A percentile compares a stretch with the other conserved stretches of the same genome.
Conservation (phyloP, 75 land plant genomes). For the Chamaecyparis obtusa region DNA sequence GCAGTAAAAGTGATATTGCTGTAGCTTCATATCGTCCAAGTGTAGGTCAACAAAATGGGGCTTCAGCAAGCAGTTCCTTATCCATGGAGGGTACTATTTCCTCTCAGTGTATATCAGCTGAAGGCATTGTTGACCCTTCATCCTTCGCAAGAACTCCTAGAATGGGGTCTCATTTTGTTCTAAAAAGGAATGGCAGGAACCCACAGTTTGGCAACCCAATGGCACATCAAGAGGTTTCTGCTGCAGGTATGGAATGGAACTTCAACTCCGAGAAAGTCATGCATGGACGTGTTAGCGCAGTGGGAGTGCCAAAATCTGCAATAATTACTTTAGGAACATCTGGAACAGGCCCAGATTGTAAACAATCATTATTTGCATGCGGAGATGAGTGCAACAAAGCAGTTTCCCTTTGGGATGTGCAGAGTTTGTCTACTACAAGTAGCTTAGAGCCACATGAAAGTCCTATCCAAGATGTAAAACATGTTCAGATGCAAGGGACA, state of each 20-base stretch:
- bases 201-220: constrained; percentile 8
- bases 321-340: constrained; percentile 25
- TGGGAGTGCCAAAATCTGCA: constrained; percentile 65
- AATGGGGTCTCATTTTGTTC: constrained; percentile 41
- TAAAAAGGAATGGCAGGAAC: constrained; percentile 20
- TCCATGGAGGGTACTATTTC: constrained; percentile 22
- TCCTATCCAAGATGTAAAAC: constrained; percentile 70
- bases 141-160: constrained; percentile 22
- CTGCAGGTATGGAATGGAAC: constrained; percentile 10
- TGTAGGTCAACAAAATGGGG: constrained; percentile 19
- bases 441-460: constrained; percentile 35
- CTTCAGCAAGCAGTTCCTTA: constrained; percentile 10
- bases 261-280: constrained; percentile 24
- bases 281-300: constrained; percentile 41
- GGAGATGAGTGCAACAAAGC: constrained; percentile 63
- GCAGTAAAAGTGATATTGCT: constrained; percentile 36
- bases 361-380: constrained; percentile 49
- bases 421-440: constrained; percentile 21
- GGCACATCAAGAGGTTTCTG: not conserved
- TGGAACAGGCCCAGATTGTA: constrained; percentile 6
- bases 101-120: constrained; percentile 32
- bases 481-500: constrained; percentile 17
- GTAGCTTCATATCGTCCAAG: constrained; percentile 83
- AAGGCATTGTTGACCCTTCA: constrained; percentile 5
- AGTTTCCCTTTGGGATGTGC: constrained; percentile 56